These are phyloP conservation scores for Phaffomyces antillensis DNA, from an alignment of 805 yeast species.

Conservation along the genomic window DNA sequence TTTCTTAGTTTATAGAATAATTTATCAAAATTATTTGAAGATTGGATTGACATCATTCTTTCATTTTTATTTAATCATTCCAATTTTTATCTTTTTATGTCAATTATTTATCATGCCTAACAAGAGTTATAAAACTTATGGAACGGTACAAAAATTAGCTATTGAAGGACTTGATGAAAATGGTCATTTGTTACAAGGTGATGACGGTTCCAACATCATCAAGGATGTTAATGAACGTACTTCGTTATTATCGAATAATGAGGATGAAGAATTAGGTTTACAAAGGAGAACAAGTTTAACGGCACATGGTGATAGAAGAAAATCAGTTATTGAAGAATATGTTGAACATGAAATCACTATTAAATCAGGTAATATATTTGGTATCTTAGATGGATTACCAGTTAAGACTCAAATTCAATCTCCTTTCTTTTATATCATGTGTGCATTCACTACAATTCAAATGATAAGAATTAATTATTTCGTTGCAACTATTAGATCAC, in stretches of 20 bases:
- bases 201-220: constrained; percentile 35
- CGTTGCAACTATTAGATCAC: constrained; percentile 82
- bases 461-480: constrained; percentile 91
- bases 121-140: constrained; percentile 66
- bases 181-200: constrained; percentile 40
- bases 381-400: constrained; percentile 63
- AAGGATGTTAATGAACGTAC: constrained; percentile 35
- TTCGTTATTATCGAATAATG: constrained; percentile 19
- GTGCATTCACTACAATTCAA: constrained; percentile 73
- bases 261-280: constrained; percentile 5
- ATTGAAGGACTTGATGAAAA: constrained; percentile 71
- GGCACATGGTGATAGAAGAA: constrained; percentile 27
- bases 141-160: constrained; percentile 57
- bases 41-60: constrained; percentile 56
- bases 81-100: constrained; percentile 66
- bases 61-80: constrained; percentile 60
- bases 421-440: constrained; percentile 75
- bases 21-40: constrained; percentile 37
- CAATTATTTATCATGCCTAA: constrained; percentile 78
- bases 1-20: constrained; percentile 63
- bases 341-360: constrained; percentile 49
- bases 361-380: constrained; percentile 57
- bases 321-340: constrained; percentile 59
- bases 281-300: constrained; percentile 13
- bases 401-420: constrained; percentile 40